Conservation (phyloP, 225 moss, liverwort and hornwort species). For the Anthoceros angustus region DNA sequence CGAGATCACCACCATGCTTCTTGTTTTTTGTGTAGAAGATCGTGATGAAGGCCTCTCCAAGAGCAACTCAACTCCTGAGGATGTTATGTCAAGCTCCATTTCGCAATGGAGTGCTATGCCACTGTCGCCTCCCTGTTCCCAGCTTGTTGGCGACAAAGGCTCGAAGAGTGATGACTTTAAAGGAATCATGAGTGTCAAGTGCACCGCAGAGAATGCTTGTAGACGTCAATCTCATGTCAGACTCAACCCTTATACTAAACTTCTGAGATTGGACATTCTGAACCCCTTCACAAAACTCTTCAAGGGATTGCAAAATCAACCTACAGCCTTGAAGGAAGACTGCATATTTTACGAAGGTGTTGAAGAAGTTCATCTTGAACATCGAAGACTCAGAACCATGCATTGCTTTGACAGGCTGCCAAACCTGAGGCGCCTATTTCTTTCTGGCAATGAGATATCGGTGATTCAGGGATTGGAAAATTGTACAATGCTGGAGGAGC, state of each 20-base stretch:
- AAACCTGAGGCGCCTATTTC: slow-evolving; percentile 69
- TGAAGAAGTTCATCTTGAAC: slow-evolving; percentile 88
- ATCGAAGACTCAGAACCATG: slow-evolving; percentile 68
- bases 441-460: slow-evolving; percentile 60
- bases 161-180: slow-evolving; percentile 17
- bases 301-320: slow-evolving; percentile 8
- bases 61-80: slow-evolving; percentile 29
- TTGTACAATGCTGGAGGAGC: slow-evolving; percentile 73
- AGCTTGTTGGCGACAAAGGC: slow-evolving; percentile 40
- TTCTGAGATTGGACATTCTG: slow-evolving; percentile 36
- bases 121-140: slow-evolving; percentile 19
- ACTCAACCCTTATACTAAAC: slow-evolving; percentile 17
- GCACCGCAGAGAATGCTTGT: not conserved
- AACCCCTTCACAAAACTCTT: slow-evolving; percentile 44
- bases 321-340: slow-evolving; percentile 13
- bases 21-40: slow-evolving; percentile 45
- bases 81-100: slow-evolving; percentile 25
- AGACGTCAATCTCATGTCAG: slow-evolving; percentile 33
- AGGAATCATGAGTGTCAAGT: not conserved
- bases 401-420: slow-evolving; percentile 66
- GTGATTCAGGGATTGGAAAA: slow-evolving; percentile 63
- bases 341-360: slow-evolving; percentile 55
- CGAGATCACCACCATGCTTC: slow-evolving; percentile 27
- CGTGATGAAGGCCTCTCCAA: slow-evolving; percentile 31
- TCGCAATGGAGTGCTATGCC: slow-evolving; percentile 20